Conservation (phyloP, 805 yeast genomes). For the Naumovozyma baii region DNA sequence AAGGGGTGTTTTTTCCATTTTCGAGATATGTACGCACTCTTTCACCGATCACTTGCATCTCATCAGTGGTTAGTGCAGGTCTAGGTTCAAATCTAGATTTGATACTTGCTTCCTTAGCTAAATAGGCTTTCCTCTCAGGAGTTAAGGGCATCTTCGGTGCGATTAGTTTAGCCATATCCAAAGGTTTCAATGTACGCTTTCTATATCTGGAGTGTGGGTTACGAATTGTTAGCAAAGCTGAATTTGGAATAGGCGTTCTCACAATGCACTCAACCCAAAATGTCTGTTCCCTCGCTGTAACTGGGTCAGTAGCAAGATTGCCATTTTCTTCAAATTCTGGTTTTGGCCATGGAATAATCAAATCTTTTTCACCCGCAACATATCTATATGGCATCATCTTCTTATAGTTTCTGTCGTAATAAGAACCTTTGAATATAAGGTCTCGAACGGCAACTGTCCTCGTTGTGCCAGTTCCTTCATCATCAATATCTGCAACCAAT, state of each 20-base stretch:
- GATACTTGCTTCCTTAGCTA: constrained; percentile 39
- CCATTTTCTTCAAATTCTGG: constrained; percentile 52
- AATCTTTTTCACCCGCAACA: constrained; percentile 56
- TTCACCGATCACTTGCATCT: constrained; percentile 36
- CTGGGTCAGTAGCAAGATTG: constrained; percentile 45
- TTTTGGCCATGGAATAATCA: constrained; percentile 85
- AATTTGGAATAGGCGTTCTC: constrained; percentile 58
- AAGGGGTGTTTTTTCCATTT: neutral
- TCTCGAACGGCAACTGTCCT: constrained; percentile 74
- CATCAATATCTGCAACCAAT: constrained; percentile 68
- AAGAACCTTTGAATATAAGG: constrained; percentile 53
- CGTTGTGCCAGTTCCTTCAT: constrained; percentile 42
- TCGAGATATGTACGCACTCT: constrained; percentile 31
- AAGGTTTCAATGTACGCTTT: constrained; percentile 51
- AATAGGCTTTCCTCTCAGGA: constrained; percentile 49
- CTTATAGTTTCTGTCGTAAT: constrained; percentile 67
- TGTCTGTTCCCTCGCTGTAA: constrained; percentile 58
- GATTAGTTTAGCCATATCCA: constrained; percentile 50
- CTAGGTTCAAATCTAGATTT: constrained; percentile 27
- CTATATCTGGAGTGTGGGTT: constrained; percentile 64
- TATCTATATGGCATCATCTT: constrained; percentile 68
- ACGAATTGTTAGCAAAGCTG: constrained; percentile 58
- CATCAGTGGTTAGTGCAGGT: constrained; percentile 35
- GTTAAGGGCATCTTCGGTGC: constrained; percentile 75
- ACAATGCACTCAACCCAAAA: constrained; percentile 61